Evolutionary conservation across 2,329 filamentous ascomycete species (phyloP).

Genomic region (Aspergillus brasiliensis): DNA sequence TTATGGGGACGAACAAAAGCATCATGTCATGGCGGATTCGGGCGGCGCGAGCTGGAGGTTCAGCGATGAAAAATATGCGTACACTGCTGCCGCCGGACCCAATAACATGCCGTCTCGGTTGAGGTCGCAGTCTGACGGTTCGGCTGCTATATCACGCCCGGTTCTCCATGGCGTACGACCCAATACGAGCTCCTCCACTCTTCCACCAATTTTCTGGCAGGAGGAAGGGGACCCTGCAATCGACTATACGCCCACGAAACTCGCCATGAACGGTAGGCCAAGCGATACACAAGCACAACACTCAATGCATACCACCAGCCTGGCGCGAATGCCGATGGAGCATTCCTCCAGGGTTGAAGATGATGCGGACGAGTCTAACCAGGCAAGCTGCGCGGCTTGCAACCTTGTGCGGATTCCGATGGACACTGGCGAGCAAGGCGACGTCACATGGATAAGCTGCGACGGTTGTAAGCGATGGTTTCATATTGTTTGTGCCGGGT

Average conservation of each 20-base stretch:
- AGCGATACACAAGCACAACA: background rate
- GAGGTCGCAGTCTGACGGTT: constrained; percentile 47
- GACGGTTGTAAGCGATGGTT: constrained; percentile 71
- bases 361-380: constrained; percentile 33
- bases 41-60: constrained; percentile 16
- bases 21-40: constrained; percentile 26
- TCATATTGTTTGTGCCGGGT: constrained; percentile 67
- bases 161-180: constrained; percentile 38
- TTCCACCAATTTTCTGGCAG: constrained; percentile 38
- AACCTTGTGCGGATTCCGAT: constrained; percentile 56
- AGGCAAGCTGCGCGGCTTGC: constrained; percentile 60
- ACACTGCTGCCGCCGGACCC: constrained; percentile 18
- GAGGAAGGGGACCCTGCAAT: constrained; percentile 26
- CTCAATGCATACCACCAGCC: constrained; percentile 7
- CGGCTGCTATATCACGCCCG: constrained; percentile 40
- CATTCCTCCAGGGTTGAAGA: constrained; percentile 32
- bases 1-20: constrained; percentile 25
- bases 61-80: constrained; percentile 21
- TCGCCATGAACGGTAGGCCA: constrained; percentile 14
- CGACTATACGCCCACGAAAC: constrained; percentile 13
- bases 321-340: constrained; percentile 17
- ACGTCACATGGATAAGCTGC: constrained; percentile 65
- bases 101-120: constrained; percentile 37
- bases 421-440: constrained; percentile 56
- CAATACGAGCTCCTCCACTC: constrained; percentile 41